Conservation (phyloP, 108 stramenopile species). For the Schizochytrium sp. region DNA sequence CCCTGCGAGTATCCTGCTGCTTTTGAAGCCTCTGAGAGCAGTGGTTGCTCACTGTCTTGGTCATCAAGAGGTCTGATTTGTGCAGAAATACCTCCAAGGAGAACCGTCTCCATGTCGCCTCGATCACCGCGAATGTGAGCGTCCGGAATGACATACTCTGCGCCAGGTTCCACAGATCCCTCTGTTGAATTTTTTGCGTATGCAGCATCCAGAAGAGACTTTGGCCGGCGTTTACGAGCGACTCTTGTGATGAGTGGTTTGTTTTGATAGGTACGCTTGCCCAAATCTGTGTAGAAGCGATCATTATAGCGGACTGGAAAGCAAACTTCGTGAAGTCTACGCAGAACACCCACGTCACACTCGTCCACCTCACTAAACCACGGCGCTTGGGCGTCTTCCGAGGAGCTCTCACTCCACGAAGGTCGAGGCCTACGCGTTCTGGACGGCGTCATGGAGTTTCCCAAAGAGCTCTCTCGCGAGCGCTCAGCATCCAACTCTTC, state of each 20-base stretch:
- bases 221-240: not conserved
- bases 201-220: not conserved
- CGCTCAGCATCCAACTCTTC: no score
- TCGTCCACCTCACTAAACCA: not conserved
- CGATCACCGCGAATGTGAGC: not conserved
- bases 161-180: not conserved
- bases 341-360: constrained; percentile 25
- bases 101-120: not conserved
- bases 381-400: not conserved
- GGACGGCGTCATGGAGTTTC: no score
- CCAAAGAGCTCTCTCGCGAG: no score
- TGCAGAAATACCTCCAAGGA: constrained; percentile 44
- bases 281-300: constrained; percentile 20
- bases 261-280: constrained; percentile 26
- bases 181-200: not conserved
- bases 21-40: not conserved
- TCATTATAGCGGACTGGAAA: constrained; percentile 55
- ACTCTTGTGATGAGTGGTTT: constrained; percentile 23
- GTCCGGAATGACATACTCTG: not conserved
- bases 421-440: no score
- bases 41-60: constrained; percentile 16
- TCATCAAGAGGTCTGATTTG: not conserved
- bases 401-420: no score
- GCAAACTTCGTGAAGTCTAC: constrained; percentile 20
- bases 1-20: not conserved